A percentile compares a stretch with the other conserved stretches of the same genome.
phyloP scores from a whole-genome alignment of 352 stramenopile genomes.

The Globisporangium viniferum region DNA sequence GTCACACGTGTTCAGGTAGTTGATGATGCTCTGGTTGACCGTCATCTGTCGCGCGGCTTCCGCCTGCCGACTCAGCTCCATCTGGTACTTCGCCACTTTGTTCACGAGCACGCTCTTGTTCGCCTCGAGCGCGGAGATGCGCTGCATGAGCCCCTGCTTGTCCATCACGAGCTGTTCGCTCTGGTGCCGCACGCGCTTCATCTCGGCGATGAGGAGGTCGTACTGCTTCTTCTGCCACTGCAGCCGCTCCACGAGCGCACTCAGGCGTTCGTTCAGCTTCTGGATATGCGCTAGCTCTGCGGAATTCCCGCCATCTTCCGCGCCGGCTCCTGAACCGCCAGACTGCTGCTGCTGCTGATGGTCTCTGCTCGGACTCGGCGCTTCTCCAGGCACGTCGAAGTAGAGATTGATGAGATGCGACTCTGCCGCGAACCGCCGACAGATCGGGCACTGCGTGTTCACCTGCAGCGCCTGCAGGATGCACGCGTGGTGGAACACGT shows the following conservation, averaged over 20 bases:
- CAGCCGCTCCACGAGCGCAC: conserved; percentile 60
- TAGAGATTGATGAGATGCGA: conserved; percentile 61
- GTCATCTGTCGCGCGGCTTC: conserved; percentile 41
- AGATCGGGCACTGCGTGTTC: conserved; percentile 73
- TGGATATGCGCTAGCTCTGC: conserved; percentile 23
- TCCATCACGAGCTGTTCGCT: conserved; percentile 62
- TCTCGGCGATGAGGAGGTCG: conserved; percentile 51
- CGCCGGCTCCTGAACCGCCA: background rate
- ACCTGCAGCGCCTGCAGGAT: conserved; percentile 73
- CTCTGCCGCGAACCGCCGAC: conserved; percentile 39
- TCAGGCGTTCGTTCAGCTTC: conserved; percentile 50
- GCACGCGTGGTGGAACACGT: conserved; percentile 72
- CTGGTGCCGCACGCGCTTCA: conserved; percentile 54
- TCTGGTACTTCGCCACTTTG: conserved; percentile 77
- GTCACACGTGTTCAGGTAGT: conserved; percentile 72
- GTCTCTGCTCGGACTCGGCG: background rate
- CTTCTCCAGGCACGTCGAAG: conserved; percentile 46
- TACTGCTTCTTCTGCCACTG: conserved; percentile 81
- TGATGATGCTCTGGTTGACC: conserved; percentile 75
- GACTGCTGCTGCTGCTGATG: background rate
- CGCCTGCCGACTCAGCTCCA: conserved; percentile 62
- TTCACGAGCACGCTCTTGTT: conserved; percentile 55
- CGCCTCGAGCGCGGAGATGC: conserved; percentile 38
- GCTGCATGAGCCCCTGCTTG: conserved; percentile 59
- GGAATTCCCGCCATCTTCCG: background rate